Conservation (phyloP, 2,329 filamentous ascomycete species). For the Arthrobotrys sinensis region DNA sequence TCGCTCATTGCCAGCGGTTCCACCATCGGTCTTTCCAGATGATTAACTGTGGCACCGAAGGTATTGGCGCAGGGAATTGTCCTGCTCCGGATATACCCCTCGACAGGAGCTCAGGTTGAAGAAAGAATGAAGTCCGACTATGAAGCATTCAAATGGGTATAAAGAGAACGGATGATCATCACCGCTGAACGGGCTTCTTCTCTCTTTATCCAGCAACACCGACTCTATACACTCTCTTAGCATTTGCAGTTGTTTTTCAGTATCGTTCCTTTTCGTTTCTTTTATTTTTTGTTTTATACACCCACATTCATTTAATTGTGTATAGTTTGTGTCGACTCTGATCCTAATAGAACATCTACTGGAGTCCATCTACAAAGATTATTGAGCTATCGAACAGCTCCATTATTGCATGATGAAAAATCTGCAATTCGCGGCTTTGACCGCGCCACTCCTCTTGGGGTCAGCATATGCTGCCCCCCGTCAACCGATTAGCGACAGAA, state of each 20-base stretch:
- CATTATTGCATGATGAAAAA: conserved; percentile 38
- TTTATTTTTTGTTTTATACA: conserved; percentile 6
- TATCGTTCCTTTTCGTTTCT: conserved; percentile 6
- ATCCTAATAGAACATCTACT: conserved; percentile 10
- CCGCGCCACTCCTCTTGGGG: conserved; percentile 31
- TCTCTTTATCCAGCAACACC: conserved; percentile 36
- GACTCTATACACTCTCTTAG: conserved; percentile 46
- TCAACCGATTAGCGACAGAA: conserved; percentile 34
- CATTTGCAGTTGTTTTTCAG: conserved; percentile 26
- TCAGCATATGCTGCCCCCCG: conserved; percentile 41
- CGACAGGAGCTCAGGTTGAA: neutral
- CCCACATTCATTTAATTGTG: conserved; percentile 38
- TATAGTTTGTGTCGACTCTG: neutral
- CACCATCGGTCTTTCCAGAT: neutral
- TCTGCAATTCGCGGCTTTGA: conserved; percentile 38
- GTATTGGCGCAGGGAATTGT: conserved; percentile 13
- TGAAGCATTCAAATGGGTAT: conserved; percentile 26
- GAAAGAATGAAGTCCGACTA: conserved; percentile 19
- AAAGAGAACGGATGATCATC: conserved; percentile 50
- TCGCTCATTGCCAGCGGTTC: neutral
- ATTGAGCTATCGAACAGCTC: conserved; percentile 4
- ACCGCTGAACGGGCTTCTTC: neutral
- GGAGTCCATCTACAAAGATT: neutral
- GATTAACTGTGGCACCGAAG: neutral
- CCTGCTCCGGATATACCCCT: neutral